Evolutionary conservation across 345 rosid genomes (phyloP).

Genomic region (Cardamine resedifolia): DNA sequence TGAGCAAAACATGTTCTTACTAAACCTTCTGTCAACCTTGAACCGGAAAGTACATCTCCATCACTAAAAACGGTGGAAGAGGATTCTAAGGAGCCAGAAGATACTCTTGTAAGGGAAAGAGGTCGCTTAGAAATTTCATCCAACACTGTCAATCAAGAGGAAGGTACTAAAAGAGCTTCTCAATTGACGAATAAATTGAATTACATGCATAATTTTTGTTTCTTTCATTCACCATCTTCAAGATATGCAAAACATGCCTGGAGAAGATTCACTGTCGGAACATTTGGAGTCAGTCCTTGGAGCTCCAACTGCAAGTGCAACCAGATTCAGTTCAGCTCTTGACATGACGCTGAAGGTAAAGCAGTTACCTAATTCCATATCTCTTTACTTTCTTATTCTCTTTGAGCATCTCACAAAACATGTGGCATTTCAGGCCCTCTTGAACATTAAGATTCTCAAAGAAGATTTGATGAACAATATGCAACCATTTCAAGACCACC

Average conservation of each 20-base stretch:
- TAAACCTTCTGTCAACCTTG: background rate
- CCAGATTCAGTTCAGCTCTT: conserved; percentile 17
- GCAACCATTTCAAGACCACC: background rate
- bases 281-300: conserved; percentile 7
- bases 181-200: background rate
- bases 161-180: background rate
- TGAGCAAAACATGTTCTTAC: conserved; percentile 11
- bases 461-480: conserved; percentile 6
- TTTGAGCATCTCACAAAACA: background rate
- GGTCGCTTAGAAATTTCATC: background rate
- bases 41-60: background rate
- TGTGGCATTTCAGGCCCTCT: conserved; percentile 28
- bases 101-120: conserved; percentile 12
- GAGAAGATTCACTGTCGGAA: background rate
- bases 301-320: background rate
- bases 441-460: conserved; percentile 15
- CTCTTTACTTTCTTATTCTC: background rate
- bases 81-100: conserved; percentile 2
- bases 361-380: background rate
- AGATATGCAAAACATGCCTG: too few species aligned
- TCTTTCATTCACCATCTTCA: conserved; percentile 9
- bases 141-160: conserved; percentile 5
- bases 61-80: too few species aligned
- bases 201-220: conserved; percentile 6
- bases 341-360: conserved; percentile 37